Base-by-base conservation (phyloP, 345 rosid species). In the Salix exigua region DNA sequence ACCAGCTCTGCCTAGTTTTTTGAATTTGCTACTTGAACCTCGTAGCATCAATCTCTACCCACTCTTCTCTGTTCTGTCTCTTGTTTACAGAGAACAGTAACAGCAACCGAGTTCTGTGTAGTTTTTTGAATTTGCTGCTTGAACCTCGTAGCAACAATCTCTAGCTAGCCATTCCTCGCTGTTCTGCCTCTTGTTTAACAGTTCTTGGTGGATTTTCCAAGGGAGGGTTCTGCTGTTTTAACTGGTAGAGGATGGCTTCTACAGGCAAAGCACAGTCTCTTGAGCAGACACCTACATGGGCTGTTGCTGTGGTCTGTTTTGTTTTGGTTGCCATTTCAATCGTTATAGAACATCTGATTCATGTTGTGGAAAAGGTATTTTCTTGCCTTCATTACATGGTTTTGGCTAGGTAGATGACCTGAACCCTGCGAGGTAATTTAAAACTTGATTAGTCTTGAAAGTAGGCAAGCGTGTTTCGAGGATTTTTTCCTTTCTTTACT, bases 281-380 rank as follows among this genome's bases (percentile, higher is more conserved):
- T 65, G 91, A 88, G 75, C 70, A 87, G 50, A 95, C 99, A 3
- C 88, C 99, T 38, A 95, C 99, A 12, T 95, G 99, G 99, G 94
- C 98, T 33, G 88, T 95, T 72, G 98, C 99, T 65, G 87, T 81
- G 65, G 98, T 95, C 60, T 91, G 90, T 80, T 86, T 91, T 71
- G 92, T 84, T 63, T 66, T 95, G 80, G 75, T 95, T 75, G 84
- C 80, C 70, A 82, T 93, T 68, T 95, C 99, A 42, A 87, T 95
- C 75, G 17, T 87, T 81, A 86, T 93, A 17, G 99, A 95, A 75
- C 91, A 85, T 71, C 51, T 82, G 72, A 76, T 93, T 73, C 97
- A 95, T 80, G 62, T 86, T 51, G n/a, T 84, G 0, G 93, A 86
- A 74, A 84, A 88, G 79, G 97, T 90, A 73, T 65, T 81, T 50